Evolutionary conservation across 148 eudicot species (phyloP), one percentile per base, ranked within the genome.

Genomic region (Spergularia marina): DNA sequence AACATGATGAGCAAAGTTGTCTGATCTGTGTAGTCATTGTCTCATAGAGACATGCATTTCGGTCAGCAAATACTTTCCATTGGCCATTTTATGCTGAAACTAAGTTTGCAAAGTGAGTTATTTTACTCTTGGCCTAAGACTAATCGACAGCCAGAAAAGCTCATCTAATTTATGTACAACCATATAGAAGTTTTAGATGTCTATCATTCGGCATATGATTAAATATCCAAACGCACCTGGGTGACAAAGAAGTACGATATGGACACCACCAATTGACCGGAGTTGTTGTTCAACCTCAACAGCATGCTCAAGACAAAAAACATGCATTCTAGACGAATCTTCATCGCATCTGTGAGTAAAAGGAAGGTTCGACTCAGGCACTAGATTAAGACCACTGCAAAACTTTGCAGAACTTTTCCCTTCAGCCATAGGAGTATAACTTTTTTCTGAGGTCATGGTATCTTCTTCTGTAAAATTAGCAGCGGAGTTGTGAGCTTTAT

Each of bases 261-360:
- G 88, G 7, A 89, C 92, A 49, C 98, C 97, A 56, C 98, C 98
- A 54, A 92, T 77, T 7, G 88, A 80, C 34, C 86, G 83, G 54
- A 95, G 92, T 74, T 70, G 84, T 76, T 89, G 83, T 60, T 85
- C 94, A 74, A 95, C 89, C 84, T 90, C 96, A 75, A 81, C 82
- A 77, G 98, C 98, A 88, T 92, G 97, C 80, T 95, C 90, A 71
- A 95, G 97, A 82, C 98, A 95, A 80, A 95, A 95, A 57, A 95
- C 87, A 65, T 95, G 98, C 87, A 87, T 84, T 79, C 92, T 86
- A 13, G 94, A 95, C 71, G 98, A 90, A 83, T 95, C 98, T 71
- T 89, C 90, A 69, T 87, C 89, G 65, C 84, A 79, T 73, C 85
- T 79, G 58, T 82, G 81, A 69, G 81, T 65, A 78, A 76, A 85